Evolutionary conservation across 1,139 yeast species (phyloP), one percentile per base, ranked within the genome.

Genomic region (Arxiozyma telluris): DNA sequence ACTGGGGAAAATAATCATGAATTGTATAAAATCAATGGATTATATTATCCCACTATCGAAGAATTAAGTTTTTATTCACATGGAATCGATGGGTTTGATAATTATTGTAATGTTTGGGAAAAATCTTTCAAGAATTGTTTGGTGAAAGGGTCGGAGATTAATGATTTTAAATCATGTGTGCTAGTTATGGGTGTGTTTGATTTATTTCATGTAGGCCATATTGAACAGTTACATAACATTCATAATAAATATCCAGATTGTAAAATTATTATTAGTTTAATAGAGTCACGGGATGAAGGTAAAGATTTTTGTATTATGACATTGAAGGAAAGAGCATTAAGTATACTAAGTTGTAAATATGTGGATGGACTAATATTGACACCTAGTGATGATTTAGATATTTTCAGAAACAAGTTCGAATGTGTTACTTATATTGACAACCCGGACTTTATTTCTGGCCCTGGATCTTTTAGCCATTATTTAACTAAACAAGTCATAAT

Each of bases 181-280:
- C 88, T 86, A 1, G 41, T 53, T 25, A 34, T 49, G 12, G 98
- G 98, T 22, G 87, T 87, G 1, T 93, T 90, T 72, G 98, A 93
- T 69, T 75, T 93, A 58, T 90, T 93, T 71, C 91, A 90, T 67
- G 91, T 96, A 34, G 98, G 96, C 20, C 97, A 93, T 67, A 88
- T 91, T 58, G 87, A 83, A 55, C 71, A 69, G n/a, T 53, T 71
- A 27, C 63, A 64, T 15, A 53, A 55, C 34, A 51, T 83, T 67
- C 52, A 68, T 56, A 63, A 70, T 53, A 56, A 55, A 17, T 63
- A 59, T 2, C 73, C 73, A 2, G 69, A 69, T 6, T 66, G 67
- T 9, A 76, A 77, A 11, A 68, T 73, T 11, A 81, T 88, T 0
- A 89, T 87, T 22, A 96, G 96, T 1, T 69, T 89, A 27, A 82